Conservation (phyloP, 2,329 filamentous ascomycete genomes). For the Trichoderma polysporum region DNA sequence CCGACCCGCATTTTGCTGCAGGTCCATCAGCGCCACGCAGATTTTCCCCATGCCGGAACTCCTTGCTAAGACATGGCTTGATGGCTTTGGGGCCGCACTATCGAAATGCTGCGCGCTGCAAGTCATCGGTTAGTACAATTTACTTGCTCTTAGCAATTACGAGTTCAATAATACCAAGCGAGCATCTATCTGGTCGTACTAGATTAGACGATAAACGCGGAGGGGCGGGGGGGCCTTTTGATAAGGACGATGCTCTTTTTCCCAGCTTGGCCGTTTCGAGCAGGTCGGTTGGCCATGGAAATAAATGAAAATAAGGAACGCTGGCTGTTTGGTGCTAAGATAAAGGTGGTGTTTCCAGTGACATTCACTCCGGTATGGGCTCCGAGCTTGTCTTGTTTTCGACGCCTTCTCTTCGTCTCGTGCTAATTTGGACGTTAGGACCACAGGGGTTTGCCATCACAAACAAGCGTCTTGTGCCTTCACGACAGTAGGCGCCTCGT, state of each 20-base stretch:
- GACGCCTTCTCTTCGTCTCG: background rate
- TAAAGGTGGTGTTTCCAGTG: background rate
- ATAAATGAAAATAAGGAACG: background rate
- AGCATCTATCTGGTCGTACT: too few species aligned
- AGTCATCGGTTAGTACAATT: background rate
- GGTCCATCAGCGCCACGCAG: constrained; percentile 7
- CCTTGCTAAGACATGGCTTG: background rate
- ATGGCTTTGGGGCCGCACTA: constrained; percentile 1
- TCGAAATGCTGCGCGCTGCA: constrained; percentile 11
- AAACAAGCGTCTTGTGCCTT: background rate
- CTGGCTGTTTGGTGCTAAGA: background rate
- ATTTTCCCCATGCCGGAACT: constrained; percentile 5
- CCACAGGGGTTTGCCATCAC: background rate
- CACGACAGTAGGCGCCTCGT: background rate
- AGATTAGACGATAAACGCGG: too few species aligned
- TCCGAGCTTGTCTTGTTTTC: background rate
- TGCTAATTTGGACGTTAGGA: too few species aligned
- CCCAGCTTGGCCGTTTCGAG: constrained; percentile 1
- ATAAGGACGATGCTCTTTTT: background rate
- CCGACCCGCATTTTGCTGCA: background rate
- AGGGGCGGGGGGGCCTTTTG: background rate
- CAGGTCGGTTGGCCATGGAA: constrained; percentile 1
- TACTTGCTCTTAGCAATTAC: background rate
- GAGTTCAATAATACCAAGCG: background rate
- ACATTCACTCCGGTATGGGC: background rate